Evolutionary conservation across 495 filamentous ascomycete species (phyloP), one percentile per base, ranked within the genome.

Genomic region (Aspergillus wentii): DNA sequence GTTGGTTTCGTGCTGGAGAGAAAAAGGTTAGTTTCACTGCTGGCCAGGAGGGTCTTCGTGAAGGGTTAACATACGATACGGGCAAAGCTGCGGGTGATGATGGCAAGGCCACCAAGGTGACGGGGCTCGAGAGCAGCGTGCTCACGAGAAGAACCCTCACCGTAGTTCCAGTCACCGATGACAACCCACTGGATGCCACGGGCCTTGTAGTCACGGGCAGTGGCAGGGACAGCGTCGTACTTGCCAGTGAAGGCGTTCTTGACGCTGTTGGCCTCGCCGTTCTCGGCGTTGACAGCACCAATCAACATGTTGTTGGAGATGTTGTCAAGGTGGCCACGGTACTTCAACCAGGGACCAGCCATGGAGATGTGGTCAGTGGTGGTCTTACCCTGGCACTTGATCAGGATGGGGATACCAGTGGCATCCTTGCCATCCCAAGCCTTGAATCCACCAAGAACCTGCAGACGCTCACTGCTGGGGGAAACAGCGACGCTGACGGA

Each of bases 251-350:
- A 83, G 62, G 74, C 62, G 78, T 98, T 97, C 78, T 88, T 86
- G 66, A 98, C 75, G 76, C 91, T 96, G 82, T 98, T 98, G 49
- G 91, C 92, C 76, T 98, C 86, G 40, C 85, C 88, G 68, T 97
- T 98, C 49, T 83, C 91, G 44, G 78, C 75, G 71, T 97, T 98
- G 73, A 88, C 85, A 46, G 92, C 92, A 72, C 94, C 94, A 55
- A 98, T 97, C 66, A 98, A 71, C 90, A 97, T 95, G 80, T 98
- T 98, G 82, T 97, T 97, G 57, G 94, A 97, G 75, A 98, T 97
- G 79, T 98, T 98, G 78, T 98, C 94, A 61, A 98, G 78, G 65
- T 98, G 92, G 33, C 92, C 92, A 78, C 94, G 88, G 80, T 98
- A 98, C 78, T 98, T 98, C 67, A 98, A 79, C 92, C 92, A 98